phyloP scores from a whole-genome alignment of 306 rosid genomes.

The Quercus engelmannii region DNA sequence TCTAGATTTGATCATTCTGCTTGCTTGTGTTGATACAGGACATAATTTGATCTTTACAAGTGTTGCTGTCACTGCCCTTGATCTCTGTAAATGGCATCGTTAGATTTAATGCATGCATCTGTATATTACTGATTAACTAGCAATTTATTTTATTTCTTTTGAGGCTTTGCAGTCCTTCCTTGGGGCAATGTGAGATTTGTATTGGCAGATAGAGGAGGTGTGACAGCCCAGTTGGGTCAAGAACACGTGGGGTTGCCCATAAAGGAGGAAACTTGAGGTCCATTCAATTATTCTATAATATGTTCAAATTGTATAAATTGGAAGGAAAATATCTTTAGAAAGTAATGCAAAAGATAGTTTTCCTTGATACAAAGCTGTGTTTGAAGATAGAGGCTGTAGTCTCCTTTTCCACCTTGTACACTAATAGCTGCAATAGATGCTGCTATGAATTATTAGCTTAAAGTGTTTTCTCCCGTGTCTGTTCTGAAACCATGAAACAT shows the following conservation, averaged over 20 bases:
- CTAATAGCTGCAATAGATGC: conserved; percentile 33
- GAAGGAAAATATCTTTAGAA: conserved; percentile 23
- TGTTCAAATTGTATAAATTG: conserved; percentile 41
- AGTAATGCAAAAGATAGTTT: conserved; percentile 27
- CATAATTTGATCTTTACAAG: conserved; percentile 3
- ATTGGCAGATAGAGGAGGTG: conserved; percentile 25
- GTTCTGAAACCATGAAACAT: conserved; percentile 28
- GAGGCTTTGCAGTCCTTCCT: conserved; percentile 66
- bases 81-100: not conserved
- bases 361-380: conserved; percentile 40
- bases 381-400: conserved; percentile 31
- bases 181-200: conserved; percentile 45
- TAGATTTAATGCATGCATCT: conserved; percentile 4
- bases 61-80: not conserved
- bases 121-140: not conserved
- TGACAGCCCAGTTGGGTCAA: conserved; percentile 33
- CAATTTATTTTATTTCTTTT: not conserved
- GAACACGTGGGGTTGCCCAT: conserved; percentile 27
- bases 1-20: not conserved
- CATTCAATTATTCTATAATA: conserved; percentile 35
- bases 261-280: conserved; percentile 32
- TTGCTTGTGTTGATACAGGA: not conserved
- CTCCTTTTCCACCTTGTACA: conserved; percentile 39
- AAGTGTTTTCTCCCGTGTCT: not conserved
- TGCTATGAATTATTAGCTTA: conserved; percentile 30